Base-by-base conservation (phyloP, 768 basidiomycete genomes). In the Daedalea quercina region DNA sequence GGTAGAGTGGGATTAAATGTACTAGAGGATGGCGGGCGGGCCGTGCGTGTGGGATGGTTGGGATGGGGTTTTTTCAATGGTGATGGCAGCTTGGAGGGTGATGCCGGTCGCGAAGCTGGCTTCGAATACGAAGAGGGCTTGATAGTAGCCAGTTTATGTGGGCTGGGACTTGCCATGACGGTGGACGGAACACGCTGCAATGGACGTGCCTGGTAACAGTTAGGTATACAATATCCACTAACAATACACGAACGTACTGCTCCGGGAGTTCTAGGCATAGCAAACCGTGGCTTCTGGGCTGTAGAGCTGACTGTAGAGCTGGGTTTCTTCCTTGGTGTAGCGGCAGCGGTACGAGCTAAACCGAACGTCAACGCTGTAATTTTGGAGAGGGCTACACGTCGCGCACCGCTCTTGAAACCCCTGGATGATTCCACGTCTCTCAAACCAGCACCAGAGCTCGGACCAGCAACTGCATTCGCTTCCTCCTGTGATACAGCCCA, bases 1-100 rank as follows among this genome's bases (percentile, higher is more conserved):
- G 82, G 81, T 34, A 93, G 72, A 6, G 74, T 67, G 0, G 89
- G 90, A 48, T 89, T 87, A 69, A 94, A 94, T 9, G 74, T 80
- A 22, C 81, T 73, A 22, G 73, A 76, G 22, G 86, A 84, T 1
- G 88, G 89, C 12, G 64, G 59, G 9, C 66, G 69, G 17, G 55
- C 41, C 43, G 23, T 28, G 53, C 57, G 44, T 47, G 55, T 11
- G 48, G 63, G 52, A 72, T 76, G 60, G 65, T 72, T 55, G 33
- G 60, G 54, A 54, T 53, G 60, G 56, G 49, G 57, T 6, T 52
- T 35, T 49, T 62, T 60, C 1, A 62, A 58, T 4, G 64, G 61
- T 0, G 60, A 59, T 1, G 47, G 59, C 26, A 65, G 53, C 58
- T 69, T 69, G 41, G 71, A 55, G 1, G 84, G 84, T 2, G 84